Percentiles rank a stretch among this genome's conserved stretches.
Conservation (phyloP, 495 filamentous ascomycete genomes). For the Viridothelium virens region DNA sequence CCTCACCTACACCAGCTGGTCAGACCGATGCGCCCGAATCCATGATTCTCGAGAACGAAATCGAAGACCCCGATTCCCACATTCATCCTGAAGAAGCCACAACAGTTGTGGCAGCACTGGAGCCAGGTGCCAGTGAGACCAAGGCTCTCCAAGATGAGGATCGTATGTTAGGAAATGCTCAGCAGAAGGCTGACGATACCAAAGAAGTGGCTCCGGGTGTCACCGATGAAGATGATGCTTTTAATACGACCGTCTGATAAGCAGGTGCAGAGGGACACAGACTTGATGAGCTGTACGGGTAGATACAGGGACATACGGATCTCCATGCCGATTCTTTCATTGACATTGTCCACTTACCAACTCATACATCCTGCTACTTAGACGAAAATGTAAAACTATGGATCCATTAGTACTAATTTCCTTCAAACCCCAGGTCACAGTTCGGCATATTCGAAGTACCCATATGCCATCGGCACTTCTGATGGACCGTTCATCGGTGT, state of each 20-base stretch:
- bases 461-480: too few relatives aligned
- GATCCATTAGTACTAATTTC: too few relatives aligned
- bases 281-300: too few relatives aligned
- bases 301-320: too few relatives aligned
- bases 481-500: too few relatives aligned
- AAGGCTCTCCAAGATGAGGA: constrained; percentile 13
- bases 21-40: neutral
- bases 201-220: constrained; percentile 17
- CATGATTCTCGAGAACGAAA: neutral
- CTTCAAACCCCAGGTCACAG: too few relatives aligned
- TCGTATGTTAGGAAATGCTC: constrained; percentile 6
- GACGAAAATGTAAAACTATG: too few relatives aligned
- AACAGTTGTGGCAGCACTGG: constrained; percentile 3
- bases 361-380: too few relatives aligned
- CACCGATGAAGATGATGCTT: constrained; percentile 17
- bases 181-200: constrained; percentile 12
- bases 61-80: neutral
- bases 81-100: constrained; percentile 4
- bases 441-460: too few relatives aligned
- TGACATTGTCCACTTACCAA: too few relatives aligned
- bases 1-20: neutral
- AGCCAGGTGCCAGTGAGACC: neutral
- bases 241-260: constrained; percentile 15
- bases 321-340: too few relatives aligned
- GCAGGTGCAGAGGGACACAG: neutral